phyloP scores from a whole-genome alignment of 805 yeast species.

The Schwanniomyces polymorphus region DNA sequence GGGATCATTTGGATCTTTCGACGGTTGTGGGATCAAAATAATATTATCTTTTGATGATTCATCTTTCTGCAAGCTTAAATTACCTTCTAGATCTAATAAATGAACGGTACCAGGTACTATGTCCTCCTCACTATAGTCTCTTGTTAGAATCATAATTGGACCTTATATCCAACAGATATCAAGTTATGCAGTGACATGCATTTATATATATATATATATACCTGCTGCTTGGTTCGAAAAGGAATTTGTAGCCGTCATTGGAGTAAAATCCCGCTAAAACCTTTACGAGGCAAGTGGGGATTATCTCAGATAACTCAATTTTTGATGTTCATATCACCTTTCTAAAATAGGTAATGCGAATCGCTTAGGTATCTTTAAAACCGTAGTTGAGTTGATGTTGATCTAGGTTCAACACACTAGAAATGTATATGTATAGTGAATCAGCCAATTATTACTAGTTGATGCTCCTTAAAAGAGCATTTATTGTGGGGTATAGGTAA shows the following conservation, averaged over 20 bases:
- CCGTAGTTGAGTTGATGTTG: too few species aligned
- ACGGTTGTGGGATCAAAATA: constrained; percentile 51
- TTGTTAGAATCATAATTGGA: neutral
- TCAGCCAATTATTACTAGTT: too few species aligned
- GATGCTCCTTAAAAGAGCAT: too few species aligned
- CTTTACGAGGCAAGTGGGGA: neutral
- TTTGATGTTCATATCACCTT: neutral
- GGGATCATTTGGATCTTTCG: constrained; percentile 70
- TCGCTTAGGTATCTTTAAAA: neutral
- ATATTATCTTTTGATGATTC: constrained; percentile 5
- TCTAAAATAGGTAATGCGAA: neutral
- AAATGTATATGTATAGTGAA: too few species aligned
- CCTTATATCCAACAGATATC: too few species aligned
- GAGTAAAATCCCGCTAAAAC: neutral
- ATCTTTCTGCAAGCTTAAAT: constrained; percentile 24
- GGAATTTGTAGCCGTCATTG: neutral
- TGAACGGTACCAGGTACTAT: constrained; percentile 51
- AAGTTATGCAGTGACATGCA: neutral
- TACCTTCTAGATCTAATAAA: constrained; percentile 44
- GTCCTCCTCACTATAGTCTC: neutral
- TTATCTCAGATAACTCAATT: neutral
- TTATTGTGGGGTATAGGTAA: too few species aligned
- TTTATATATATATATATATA: neutral
- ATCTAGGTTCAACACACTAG: too few species aligned
- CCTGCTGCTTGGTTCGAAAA: neutral